Base-by-base conservation (phyloP, 2,329 filamentous ascomycete species). In the Bipolaris gigantea region DNA sequence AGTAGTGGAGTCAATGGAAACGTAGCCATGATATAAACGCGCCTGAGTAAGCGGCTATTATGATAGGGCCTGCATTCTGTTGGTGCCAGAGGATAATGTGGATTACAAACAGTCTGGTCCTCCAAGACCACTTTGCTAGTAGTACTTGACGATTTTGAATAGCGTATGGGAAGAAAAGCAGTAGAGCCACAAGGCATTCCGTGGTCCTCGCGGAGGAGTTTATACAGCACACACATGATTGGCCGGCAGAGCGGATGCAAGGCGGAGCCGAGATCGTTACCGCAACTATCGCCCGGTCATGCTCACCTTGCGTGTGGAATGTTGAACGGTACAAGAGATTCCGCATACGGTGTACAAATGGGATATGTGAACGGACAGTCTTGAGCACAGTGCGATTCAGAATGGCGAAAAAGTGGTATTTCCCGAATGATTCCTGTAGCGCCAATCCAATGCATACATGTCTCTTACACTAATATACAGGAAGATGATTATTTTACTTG, bases 381-480 rank as follows among this genome's bases (percentile, higher is more conserved):
- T 40, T 34, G 13, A 27, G n/a, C 34, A 44, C 34, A 40, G 43
- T 39, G 48, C 21, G 30, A 50, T 50, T 32, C 38, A 36, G 23
- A 23, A 44, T 52, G 53, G 42, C 34, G 25, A 52, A 52, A 52
- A 55, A 52, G 43, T 55, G 53, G 53, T 55, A 55, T 61, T 62
- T 53, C 53, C 53, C 53, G 47, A 56, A 60, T 45, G 41, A 55
- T 54, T 46, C 51, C 65, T 55, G 53, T 53, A 57, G 64, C 66
- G 66, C 66, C 66, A 59, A 46, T 59, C 65, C 65, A 66, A 70
- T 67, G 65, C 66, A 57, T 60, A 55, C 52, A 60, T 58, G 43
- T 63, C 49, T 62, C 56, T 49, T 66, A 67, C 65, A 70, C 49
- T 57, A 61, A 59, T 65, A 47, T 65, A 66, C 63, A 67, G 40